These are phyloP conservation scores for Venturia nashicola DNA, from an alignment of 2,329 filamentous ascomycete species.

Conservation along the genomic window DNA sequence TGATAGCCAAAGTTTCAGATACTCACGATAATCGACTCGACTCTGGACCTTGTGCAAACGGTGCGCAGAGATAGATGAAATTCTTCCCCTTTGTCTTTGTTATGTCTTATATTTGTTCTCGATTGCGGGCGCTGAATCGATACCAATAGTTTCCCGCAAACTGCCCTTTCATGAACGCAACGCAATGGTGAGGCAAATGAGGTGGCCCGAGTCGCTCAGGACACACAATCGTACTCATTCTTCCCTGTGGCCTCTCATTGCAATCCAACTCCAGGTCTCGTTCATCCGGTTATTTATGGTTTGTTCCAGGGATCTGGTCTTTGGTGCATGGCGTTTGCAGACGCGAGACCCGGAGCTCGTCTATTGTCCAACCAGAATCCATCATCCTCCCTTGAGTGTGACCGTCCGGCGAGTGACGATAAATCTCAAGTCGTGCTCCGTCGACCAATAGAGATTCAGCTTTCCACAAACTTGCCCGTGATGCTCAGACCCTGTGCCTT, in stretches of 20 bases:
- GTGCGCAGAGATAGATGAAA: neutral
- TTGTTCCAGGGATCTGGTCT: neutral
- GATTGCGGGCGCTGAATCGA: neutral
- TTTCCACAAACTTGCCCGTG: neutral
- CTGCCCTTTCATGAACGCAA: neutral
- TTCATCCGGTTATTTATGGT: neutral
- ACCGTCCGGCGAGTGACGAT: neutral
- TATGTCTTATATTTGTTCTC: neutral
- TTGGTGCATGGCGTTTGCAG: neutral
- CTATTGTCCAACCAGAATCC: neutral
- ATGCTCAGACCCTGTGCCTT: neutral
- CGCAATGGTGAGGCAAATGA: neutral
- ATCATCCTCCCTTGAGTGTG: neutral
- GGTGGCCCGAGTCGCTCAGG: neutral
- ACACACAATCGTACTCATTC: neutral
- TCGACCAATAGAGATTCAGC: neutral
- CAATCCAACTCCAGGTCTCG: neutral
- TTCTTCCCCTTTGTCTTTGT: neutral
- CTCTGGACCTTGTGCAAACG: neutral
- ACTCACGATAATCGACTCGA: neutral
- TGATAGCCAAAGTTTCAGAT: too few species aligned
- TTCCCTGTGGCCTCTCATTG: neutral
- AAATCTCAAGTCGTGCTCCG: neutral
- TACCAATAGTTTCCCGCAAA: neutral
- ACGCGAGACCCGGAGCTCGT: neutral